Evolutionary conservation across 768 basidiomycete genomes (phyloP), one percentile per base, ranked within the genome.

Genomic region (Leucosporidium scottii): DNA sequence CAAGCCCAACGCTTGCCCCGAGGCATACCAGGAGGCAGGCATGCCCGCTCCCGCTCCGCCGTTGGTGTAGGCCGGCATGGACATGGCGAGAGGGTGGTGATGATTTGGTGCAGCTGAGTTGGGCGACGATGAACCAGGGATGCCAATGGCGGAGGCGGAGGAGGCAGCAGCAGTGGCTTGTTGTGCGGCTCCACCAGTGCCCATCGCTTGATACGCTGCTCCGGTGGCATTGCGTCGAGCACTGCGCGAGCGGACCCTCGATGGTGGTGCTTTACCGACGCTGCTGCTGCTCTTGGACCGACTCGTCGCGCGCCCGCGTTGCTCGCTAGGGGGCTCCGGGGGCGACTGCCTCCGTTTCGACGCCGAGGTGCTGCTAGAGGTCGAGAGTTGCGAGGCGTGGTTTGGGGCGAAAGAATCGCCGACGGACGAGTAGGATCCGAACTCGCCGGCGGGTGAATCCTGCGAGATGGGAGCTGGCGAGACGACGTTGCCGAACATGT

Each of bases 131-230:
- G 39, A 8, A 44, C 39, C 39, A 10, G 86, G 88, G 72, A 89
- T 89, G 59, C 88, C 80, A 75, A 90, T 89, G 15, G 86, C 86
- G 71, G 86, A 85, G 0, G 86, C 54, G 64, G 73, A 51, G 9
- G 50, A 44, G 89, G 15, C 86, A 86, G 71, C 86, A 85, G 0
- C 86, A 56, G 64, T 72, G 25, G 25, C 23, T 23, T 39, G 57
- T 36, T 75, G 61, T 77, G 75, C 57, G 77, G 77, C 58, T 80
- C 80, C 50, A 84, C 85, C 60, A 82, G 86, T 66, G 77, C 82
- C 55, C 81, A 84, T 58, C 65, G 58, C n/a, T 50, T 60, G 57
- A 44, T 34, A 27, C 62, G 72, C 18, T 59, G 23, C 34, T 15
- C 36, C 80, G 69, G 84, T 84, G 48, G 61, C 63, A 65, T 21